Base-by-base conservation (phyloP, 306 rosid species). In the Trichosanthes truncata region DNA sequence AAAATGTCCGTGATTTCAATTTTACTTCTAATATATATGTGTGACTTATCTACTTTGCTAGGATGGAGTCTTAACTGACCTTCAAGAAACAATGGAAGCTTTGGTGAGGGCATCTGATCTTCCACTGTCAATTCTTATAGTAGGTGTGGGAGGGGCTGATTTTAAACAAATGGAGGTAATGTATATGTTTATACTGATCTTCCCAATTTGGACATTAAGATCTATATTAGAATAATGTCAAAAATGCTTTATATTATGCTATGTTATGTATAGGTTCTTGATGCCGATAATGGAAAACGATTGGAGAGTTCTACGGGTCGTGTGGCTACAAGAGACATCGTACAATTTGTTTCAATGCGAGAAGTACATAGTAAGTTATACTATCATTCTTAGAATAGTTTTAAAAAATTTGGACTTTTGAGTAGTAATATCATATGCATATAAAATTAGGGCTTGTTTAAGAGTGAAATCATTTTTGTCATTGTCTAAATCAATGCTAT, bases 11-110 rank as follows among this genome's bases (percentile, higher is more conserved):
- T 2, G 2, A 52, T 52, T n/a, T 55, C 8, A 55, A 55, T 8
- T 55, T 55, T 20, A 55, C 35, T 59, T 25, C 0, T 0, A 59
- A 25, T 23, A 4, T 23, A 4, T 65, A 20, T 20, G 41, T 63
- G 25, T 71, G 56, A 43, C 4, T 61, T 25, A 17, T 78, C 25
- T 80, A 13, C 74, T 87, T 74, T 63, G 26, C 3, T 52, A 95
- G 98, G 97, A 95, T 84, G 99, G 99, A 77, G 87, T 93, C 53
- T 89, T 95, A 55, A 84, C 97, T 3, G 97, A 95, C 81, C 89
- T 93, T 41, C 97, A 93, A 87, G 97, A 95, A 82, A 88, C 99
- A 68, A 89, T 80, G 77, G 83, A 93, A 29, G 89, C 97, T 80
- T 15, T 95, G 74, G 97, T 95, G 29, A 90, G 77, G 67, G 96